Evolutionary conservation across 2,329 filamentous ascomycete species (phyloP).

Genomic region (Paramyrothecium roridum): DNA sequence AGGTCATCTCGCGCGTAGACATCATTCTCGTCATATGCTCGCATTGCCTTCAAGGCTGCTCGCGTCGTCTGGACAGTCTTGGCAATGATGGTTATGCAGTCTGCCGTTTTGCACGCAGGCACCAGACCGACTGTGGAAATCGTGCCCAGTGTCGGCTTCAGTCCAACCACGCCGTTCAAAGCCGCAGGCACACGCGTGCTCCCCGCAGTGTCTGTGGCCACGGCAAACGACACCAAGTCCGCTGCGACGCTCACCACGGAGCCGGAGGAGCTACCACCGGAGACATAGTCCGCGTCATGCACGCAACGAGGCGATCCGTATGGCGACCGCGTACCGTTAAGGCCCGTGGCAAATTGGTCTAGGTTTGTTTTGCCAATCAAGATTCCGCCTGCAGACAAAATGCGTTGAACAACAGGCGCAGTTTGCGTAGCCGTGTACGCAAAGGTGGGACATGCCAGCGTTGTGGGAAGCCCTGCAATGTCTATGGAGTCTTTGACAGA

Average conservation of each 20-base stretch:
- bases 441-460: constrained; percentile 48
- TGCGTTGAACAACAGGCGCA: constrained; percentile 43
- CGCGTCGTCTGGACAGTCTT: constrained; percentile 30
- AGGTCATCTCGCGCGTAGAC: constrained; percentile 1
- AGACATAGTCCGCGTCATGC: constrained; percentile 34
- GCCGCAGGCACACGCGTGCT: constrained; percentile 51
- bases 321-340: constrained; percentile 58
- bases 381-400: constrained; percentile 51
- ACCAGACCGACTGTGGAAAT: constrained; percentile 46
- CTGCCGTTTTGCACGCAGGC: constrained; percentile 54
- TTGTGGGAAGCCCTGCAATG: constrained; percentile 46
- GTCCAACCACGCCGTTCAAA: constrained; percentile 50
- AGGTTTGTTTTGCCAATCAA: constrained; percentile 58
- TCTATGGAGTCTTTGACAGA: constrained; percentile 57
- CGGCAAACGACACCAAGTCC: constrained; percentile 50
- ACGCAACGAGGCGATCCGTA: constrained; percentile 54
- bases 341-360: constrained; percentile 61
- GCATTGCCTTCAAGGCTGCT: background rate
- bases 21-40: background rate
- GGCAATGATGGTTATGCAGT: constrained; percentile 54
- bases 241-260: constrained; percentile 52
- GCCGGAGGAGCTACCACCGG: constrained; percentile 57
- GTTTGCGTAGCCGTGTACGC: constrained; percentile 40
- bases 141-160: constrained; percentile 51
- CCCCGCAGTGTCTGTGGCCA: constrained; percentile 55